Base-by-base conservation (phyloP, 768 basidiomycete species). In the Xerocomus spinulosus region DNA sequence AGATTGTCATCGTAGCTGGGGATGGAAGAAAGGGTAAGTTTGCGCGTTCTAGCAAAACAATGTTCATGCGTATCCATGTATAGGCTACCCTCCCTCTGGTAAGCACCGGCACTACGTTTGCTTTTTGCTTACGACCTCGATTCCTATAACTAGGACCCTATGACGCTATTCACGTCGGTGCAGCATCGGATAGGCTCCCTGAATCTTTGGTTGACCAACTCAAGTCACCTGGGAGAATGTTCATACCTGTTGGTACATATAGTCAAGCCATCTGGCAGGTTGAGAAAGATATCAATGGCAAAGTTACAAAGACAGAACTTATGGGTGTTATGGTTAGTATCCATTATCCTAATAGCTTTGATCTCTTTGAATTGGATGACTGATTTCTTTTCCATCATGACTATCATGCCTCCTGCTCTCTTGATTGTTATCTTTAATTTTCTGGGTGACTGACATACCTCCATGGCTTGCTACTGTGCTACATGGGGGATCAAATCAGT, bases 161-260 rank as follows among this genome's bases (percentile, higher is more conserved):
- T 60, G 79, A 91, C 51, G 85, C 81, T 0, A 96, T 97, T 42
- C 94, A 98, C 56, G 94, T 97, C 30, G 95, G 95, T 4, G 95
- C 95, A 0, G 94, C 95, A 0, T 83, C 94, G 0, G 85, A 89
- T 0, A 73, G 60, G 0, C 68, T 92, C 13, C 93, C 94, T 0
- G 64, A 77, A 18, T 65, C 75, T 0, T 77, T 98, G 1, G 65
- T 97, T 24, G 80, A 87, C 13, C 93, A 95, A 59, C 80, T 92
- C 3, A 83, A 83, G 23, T 62, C 66, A 2, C 85, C 86, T 0
- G 88, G 88, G 14, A 72, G 83, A 44, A 92, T 97, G 86, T 94
- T 97, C 70, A 90, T 97, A 44, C 94, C 94, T 2, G 85, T 97
- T 13, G 94, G 93, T 3, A 74, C 71, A 2, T 57, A 66, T 13